phyloP scores from a whole-genome alignment of 306 rosid species.

The Castanea crenata region DNA sequence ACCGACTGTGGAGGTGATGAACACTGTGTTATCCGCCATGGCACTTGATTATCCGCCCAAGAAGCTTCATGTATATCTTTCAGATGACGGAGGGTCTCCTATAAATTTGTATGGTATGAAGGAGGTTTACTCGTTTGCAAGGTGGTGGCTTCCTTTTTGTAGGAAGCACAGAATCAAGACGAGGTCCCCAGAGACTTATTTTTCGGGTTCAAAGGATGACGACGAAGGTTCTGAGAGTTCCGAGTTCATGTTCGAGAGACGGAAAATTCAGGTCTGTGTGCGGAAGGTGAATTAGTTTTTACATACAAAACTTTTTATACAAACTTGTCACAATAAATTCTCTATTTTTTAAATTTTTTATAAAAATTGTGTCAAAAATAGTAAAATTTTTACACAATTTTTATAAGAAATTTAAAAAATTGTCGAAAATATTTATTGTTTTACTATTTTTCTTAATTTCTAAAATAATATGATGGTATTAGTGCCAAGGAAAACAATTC shows the following conservation, averaged over 20 bases:
- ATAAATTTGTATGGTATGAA: slow-evolving; percentile 47
- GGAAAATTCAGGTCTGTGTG: slow-evolving; percentile 31
- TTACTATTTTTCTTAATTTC: no score
- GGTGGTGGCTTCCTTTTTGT: slow-evolving; percentile 70
- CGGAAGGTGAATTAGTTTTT: no score
- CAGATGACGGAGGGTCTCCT: slow-evolving; percentile 66
- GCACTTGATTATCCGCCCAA: slow-evolving; percentile 65
- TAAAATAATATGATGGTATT: no score
- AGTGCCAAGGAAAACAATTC: no score
- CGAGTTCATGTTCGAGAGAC: slow-evolving; percentile 34
- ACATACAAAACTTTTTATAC: no score
- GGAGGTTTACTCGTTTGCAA: slow-evolving; percentile 53
- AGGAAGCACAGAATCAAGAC: slow-evolving; percentile 33
- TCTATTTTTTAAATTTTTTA: no score
- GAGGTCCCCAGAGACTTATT: slow-evolving; percentile 63
- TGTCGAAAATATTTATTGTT: no score
- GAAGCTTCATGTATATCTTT: slow-evolving; percentile 69
- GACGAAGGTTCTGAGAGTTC: slow-evolving; percentile 16
- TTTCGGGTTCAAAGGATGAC: slow-evolving; percentile 31
- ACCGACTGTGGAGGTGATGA: slow-evolving; percentile 69
- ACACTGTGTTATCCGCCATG: slow-evolving; percentile 70
- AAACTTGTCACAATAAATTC: no score
- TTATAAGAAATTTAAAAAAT: no score
- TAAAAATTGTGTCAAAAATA: no score
- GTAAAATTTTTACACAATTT: no score